phyloP scores from a whole-genome alignment of 2,329 filamentous ascomycete genomes.

The Aspergillus uvarum region DNA sequence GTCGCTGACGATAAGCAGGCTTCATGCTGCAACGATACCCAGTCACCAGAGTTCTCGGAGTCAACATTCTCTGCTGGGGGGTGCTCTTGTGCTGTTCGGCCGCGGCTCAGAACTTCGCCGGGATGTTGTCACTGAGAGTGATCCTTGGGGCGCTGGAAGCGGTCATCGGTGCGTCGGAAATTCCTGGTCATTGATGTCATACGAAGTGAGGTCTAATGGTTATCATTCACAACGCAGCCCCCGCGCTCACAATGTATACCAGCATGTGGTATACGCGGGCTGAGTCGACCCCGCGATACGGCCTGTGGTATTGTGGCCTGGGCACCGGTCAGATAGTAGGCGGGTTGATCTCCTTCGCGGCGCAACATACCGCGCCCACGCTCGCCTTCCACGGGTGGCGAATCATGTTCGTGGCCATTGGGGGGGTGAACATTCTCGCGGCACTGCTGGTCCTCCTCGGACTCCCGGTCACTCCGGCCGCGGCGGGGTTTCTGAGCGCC shows the following conservation, averaged over 20 bases:
- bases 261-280: conserved; percentile 30
- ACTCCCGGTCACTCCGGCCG: conserved; percentile 21
- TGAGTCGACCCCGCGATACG: conserved; percentile 29
- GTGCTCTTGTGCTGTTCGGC: conserved; percentile 41
- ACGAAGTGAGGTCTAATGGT: no score
- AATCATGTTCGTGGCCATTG: conserved; percentile 32
- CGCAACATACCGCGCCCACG: conserved; percentile 25
- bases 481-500: conserved; percentile 25
- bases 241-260: conserved; percentile 29
- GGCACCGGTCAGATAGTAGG: conserved; percentile 32
- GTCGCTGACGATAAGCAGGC: conserved; percentile 33
- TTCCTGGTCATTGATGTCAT: no score
- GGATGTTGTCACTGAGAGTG: conserved; percentile 54
- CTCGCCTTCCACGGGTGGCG: conserved; percentile 27
- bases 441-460: conserved; percentile 22
- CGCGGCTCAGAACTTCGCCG: conserved; percentile 54
- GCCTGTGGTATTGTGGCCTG: conserved; percentile 32
- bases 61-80: conserved; percentile 61
- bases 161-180: conserved; percentile 22
- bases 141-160: conserved; percentile 57
- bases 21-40: conserved; percentile 62
- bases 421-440: conserved; percentile 25
- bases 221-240: conserved; percentile 11
- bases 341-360: conserved; percentile 29
- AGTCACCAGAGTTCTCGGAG: conserved; percentile 60